A percentile compares a stretch with the other conserved stretches of the same genome.
Conservation (phyloP, 148 eudicot species). For the Silene uniflora region DNA sequence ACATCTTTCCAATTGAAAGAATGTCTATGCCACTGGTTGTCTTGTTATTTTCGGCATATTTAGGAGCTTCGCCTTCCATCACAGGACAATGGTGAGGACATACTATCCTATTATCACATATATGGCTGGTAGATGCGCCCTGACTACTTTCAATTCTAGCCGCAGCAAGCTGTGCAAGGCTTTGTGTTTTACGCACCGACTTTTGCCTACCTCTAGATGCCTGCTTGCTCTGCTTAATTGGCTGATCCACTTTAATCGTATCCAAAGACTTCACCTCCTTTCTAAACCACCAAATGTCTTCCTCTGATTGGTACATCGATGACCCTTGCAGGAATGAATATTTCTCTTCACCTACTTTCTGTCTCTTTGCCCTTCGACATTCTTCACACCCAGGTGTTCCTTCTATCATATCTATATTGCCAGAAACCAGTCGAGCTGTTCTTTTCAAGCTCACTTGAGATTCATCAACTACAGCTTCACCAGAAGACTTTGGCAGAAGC, state of each 20-base stretch:
- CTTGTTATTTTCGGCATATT: slow-evolving; percentile 36
- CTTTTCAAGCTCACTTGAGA: slow-evolving; percentile 53
- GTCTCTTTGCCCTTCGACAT: slow-evolving; percentile 77
- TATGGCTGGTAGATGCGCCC: slow-evolving; percentile 98
- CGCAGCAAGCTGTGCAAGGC: slow-evolving; percentile 85
- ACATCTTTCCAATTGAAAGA: slow-evolving; percentile 56
- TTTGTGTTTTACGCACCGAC: slow-evolving; percentile 84
- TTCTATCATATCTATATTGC: slow-evolving; percentile 40
- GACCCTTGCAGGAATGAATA: slow-evolving; percentile 43
- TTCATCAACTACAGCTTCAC: slow-evolving; percentile 45
- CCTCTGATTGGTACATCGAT: slow-evolving; percentile 47
- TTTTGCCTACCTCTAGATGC: slow-evolving; percentile 85
- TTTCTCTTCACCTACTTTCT: slow-evolving; percentile 62
- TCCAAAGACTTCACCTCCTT: slow-evolving; percentile 61
- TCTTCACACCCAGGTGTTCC: slow-evolving; percentile 94
- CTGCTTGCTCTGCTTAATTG: slow-evolving; percentile 77
- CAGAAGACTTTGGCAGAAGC: slow-evolving; percentile 52
- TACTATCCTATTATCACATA: slow-evolving; percentile 72
- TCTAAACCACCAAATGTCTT: slow-evolving; percentile 88
- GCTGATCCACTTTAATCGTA: slow-evolving; percentile 57
- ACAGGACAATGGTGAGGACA: slow-evolving; percentile 79
- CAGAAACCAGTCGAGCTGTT: slow-evolving; percentile 36
- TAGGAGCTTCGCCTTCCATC: slow-evolving; percentile 51
- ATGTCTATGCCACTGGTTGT: slow-evolving; percentile 44
- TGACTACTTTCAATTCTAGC: slow-evolving; percentile 95